These are phyloP conservation scores for Leishmania gerbilli DNA, from an alignment of 208 protist species.

Conservation along the genomic window DNA sequence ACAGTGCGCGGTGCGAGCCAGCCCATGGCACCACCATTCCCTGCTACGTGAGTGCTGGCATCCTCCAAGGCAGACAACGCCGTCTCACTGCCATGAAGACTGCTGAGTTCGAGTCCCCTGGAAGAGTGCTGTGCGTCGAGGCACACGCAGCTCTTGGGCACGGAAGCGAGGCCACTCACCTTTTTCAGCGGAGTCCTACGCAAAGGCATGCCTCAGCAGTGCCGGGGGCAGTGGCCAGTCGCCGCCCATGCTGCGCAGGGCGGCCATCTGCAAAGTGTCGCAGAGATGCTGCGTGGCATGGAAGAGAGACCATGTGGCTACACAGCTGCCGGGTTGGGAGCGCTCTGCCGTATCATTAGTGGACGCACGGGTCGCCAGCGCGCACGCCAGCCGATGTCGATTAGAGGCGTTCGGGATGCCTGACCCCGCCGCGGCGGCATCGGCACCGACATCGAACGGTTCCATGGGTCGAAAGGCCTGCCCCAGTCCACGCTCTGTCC, in stretches of 20 bases:
- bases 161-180: not conserved
- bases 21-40: not conserved
- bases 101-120: not conserved
- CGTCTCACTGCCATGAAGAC: not conserved
- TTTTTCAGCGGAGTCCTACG: not conserved
- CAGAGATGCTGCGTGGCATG: not conserved
- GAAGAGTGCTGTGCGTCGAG: too few species aligned
- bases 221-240: slow-evolving; percentile 23
- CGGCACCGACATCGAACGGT: not conserved
- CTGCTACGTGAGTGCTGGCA: not conserved
- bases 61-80: not conserved
- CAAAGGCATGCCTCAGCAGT: slow-evolving; percentile 3
- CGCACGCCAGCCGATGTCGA: slow-evolving; percentile 3
- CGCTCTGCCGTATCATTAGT: not conserved
- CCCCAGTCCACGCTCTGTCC: slow-evolving; percentile 22
- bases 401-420: not conserved
- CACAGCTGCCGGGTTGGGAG: too few species aligned
- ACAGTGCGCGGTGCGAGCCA: not conserved
- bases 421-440: not conserved
- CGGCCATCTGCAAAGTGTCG: slow-evolving; percentile 4
- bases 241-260: slow-evolving; percentile 18
- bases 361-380: not conserved
- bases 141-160: not conserved
- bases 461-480: slow-evolving; percentile 36
- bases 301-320: not conserved